Base-by-base conservation (phyloP, 2,329 filamentous ascomycete genomes). In the Aschersonia sp. region DNA sequence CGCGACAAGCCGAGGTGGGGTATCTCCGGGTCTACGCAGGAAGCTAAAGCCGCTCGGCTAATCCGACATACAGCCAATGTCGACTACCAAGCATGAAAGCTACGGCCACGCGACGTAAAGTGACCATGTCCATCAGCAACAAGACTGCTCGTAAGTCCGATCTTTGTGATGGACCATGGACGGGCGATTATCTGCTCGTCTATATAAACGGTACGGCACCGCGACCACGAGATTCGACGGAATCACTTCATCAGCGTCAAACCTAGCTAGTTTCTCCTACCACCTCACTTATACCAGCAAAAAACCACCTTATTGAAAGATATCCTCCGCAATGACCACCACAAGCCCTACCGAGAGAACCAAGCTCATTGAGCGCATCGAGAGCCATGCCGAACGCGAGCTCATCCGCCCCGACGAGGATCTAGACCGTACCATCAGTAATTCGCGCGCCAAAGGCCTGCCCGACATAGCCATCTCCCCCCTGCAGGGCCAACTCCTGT, bases 401-500 rank as follows among this genome's bases (percentile, higher is more conserved):
- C 45, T 47, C 9, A 43, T 43, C 40, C 40, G 30, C 29, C 30
- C 38, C 4, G 45, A 47, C 40, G 30, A 7, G n/a, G 40, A 47
- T 30, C 32, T 48, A 20, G 31, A 47, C 9, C 31, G 61, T 30
- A 58, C 64, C 7, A 51, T 65, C 9, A 29, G 54, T n/a, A 64
- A 62, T 46, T 64, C 63, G 2, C 41, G 48, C 2, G 55, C 51
- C 9, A 54, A 61, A 2, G 62, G 62, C 5, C 58, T 72, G 1
- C 63, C 63, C 1, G 58, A 60, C 45, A 69, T 70, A 50, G 59
- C 57, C 43, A 59, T 68, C 40, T 58, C 59, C 3, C 55, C 60
- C 1, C 54, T 61, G 6, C 56, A 65, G 43, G 67, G 65, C 31
- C 64, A 66, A 48, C 63, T 61, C 44, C 58, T 72, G 6, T 58